phyloP scores from a whole-genome alignment of 345 rosid species.

The Eucalyptus pauciflora region DNA sequence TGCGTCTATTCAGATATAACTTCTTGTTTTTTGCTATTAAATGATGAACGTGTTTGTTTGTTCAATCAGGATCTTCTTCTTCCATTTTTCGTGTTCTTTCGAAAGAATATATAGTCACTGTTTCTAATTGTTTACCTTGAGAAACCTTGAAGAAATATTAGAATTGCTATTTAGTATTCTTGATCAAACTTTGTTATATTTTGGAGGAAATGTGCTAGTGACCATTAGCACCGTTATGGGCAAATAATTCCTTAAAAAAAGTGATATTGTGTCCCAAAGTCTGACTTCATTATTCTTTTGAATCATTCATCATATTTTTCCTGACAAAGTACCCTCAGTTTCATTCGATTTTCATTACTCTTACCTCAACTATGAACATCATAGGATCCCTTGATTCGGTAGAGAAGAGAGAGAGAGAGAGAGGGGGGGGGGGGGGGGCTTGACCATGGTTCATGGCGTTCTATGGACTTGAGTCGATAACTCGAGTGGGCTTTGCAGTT shows the following conservation, averaged over 20 bases:
- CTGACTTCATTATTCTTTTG: rapidly evolving
- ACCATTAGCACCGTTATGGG: rapidly evolving
- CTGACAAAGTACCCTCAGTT: rapidly evolving
- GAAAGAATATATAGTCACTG: rapidly evolving
- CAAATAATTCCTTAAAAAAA: rapidly evolving
- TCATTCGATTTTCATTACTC: rapidly evolving
- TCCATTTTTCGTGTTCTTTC: rapidly evolving
- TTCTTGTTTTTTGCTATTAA: rapidly evolving
- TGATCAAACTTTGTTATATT: rapidly evolving
- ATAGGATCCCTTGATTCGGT: not conserved
- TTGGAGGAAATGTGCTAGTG: rapidly evolving
- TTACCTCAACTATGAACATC: not conserved
- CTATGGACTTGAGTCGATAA: not conserved
- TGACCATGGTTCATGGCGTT: not conserved
- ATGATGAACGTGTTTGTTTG: too few species aligned
- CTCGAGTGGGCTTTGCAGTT: not conserved
- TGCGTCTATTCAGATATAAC: rapidly evolving
- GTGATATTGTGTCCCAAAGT: too few species aligned
- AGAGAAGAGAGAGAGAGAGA: not conserved
- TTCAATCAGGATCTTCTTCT: too few species aligned
- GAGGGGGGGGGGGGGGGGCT: too few species aligned
- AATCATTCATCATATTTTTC: rapidly evolving
- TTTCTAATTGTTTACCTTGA: rapidly evolving
- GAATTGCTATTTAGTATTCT: rapidly evolving
- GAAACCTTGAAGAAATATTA: rapidly evolving